These are phyloP conservation scores for Prunus armeniaca DNA, from an alignment of 306 rosid species.

Conservation along the genomic window DNA sequence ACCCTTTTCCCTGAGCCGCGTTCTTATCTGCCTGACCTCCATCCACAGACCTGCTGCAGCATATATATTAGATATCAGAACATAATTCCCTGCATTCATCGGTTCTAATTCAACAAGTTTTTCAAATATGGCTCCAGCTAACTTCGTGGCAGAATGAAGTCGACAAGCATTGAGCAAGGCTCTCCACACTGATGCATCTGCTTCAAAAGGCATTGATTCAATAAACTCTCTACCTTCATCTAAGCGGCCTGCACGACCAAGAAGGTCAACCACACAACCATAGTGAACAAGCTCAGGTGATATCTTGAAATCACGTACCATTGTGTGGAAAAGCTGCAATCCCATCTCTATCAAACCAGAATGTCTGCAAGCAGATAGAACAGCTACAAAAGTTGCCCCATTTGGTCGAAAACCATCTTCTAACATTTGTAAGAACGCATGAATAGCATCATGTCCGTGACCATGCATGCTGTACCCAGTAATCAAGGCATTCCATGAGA, in stretches of 20 bases:
- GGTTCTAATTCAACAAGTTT: conserved; percentile 49
- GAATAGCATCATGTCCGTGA: conserved; percentile 37
- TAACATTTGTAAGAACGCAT: conserved; percentile 32
- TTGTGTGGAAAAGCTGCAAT: conserved; percentile 37
- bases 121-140: conserved; percentile 32
- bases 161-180: conserved; percentile 50
- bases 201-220: conserved; percentile 33
- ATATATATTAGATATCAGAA: conserved; percentile 44
- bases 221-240: conserved; percentile 41
- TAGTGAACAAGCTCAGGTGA: conserved; percentile 45
- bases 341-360: conserved; percentile 38
- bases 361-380: conserved; percentile 55
- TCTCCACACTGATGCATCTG: conserved; percentile 50
- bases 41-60: conserved; percentile 44
- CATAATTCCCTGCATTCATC: conserved; percentile 39
- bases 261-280: conserved; percentile 50
- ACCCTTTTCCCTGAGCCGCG: conserved; percentile 36
- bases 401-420: conserved; percentile 39
- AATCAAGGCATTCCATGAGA: conserved; percentile 51
- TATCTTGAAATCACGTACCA: conserved; percentile 35
- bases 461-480: conserved; percentile 44
- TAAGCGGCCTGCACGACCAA: conserved; percentile 44
- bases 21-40: conserved; percentile 33
- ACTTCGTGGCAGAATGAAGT: conserved; percentile 14
- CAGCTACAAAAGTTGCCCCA: conserved; percentile 33